Percentiles rank a stretch among this genome's conserved stretches.
Conservation (phyloP, 768 basidiomycete genomes). For the Multifurca ochricompacta region DNA sequence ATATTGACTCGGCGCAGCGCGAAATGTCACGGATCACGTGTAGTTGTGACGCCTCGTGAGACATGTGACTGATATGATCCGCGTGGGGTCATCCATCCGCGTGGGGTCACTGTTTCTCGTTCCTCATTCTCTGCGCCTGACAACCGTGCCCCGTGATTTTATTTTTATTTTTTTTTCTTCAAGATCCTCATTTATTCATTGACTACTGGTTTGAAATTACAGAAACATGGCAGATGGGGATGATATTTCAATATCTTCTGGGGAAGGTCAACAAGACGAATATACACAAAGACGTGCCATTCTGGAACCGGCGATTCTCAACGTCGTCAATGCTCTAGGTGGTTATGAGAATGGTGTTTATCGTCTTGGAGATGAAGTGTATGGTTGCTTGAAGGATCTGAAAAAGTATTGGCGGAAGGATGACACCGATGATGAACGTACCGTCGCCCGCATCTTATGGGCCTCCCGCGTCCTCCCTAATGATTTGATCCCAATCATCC, state of each 20-base stretch:
- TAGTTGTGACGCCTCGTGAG: neutral
- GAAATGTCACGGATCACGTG: conserved; percentile 15
- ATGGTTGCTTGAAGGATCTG: conserved; percentile 83
- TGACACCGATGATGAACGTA: conserved; percentile 94
- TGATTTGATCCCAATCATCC: conserved; percentile 81
- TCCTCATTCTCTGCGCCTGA: too few species aligned
- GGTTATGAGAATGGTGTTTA: conserved; percentile 62
- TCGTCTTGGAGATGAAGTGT: conserved; percentile 73
- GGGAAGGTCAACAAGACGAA: conserved; percentile 26
- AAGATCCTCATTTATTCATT: too few species aligned
- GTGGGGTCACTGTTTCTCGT: too few species aligned
- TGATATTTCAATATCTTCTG: conserved; percentile 25
- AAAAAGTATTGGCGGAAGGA: conserved; percentile 96
- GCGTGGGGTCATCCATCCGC: too few species aligned
- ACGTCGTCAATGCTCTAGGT: conserved; percentile 75
- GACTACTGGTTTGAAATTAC: neutral
- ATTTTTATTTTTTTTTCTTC: neutral
- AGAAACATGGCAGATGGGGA: conserved; percentile 25
- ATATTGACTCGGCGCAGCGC: too few species aligned
- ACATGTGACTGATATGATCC: neutral
- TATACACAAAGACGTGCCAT: conserved; percentile 41
- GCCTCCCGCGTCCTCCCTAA: conserved; percentile 79
- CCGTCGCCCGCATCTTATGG: conserved; percentile 89
- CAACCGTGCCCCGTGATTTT: too few species aligned
- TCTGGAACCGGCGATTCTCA: conserved; percentile 58